A percentile compares a stretch with the other conserved stretches of the same genome.
These are phyloP conservation scores for Blastobotrys robertii DNA, from an alignment of 805 yeast species.

Conservation along the genomic window DNA sequence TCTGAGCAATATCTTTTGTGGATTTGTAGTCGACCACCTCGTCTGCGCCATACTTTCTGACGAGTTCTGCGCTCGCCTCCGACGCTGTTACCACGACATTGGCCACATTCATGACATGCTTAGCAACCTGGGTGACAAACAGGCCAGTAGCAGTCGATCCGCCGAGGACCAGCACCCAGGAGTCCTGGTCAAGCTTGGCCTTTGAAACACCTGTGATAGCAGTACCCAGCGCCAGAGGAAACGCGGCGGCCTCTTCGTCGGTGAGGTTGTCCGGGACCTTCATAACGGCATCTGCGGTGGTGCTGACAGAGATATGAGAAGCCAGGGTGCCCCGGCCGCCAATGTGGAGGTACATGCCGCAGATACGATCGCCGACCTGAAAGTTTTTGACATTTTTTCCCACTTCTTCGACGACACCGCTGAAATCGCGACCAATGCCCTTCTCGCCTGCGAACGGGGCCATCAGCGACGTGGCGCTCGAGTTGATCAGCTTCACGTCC, in stretches of 20 bases:
- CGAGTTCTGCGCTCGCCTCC: slow-evolving; percentile 34
- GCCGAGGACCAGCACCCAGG: slow-evolving; percentile 56
- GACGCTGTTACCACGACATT: slow-evolving; percentile 52
- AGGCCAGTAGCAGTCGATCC: slow-evolving; percentile 66
- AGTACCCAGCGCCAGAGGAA: slow-evolving; percentile 56
- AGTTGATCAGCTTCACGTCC: slow-evolving; percentile 51
- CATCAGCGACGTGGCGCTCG: slow-evolving; percentile 30
- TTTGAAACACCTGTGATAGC: slow-evolving; percentile 37
- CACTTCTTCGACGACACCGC: slow-evolving; percentile 48
- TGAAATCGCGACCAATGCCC: slow-evolving; percentile 64
- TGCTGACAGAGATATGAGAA: slow-evolving; percentile 46
- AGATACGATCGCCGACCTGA: slow-evolving; percentile 52
- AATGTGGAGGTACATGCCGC: slow-evolving; percentile 48
- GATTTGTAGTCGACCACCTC: slow-evolving; percentile 48
- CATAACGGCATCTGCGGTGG: slow-evolving; percentile 39
- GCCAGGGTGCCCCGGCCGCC: slow-evolving; percentile 48
- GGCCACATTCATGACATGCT: slow-evolving; percentile 35
- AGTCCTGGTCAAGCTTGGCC: slow-evolving; percentile 32
- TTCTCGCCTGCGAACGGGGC: slow-evolving; percentile 38
- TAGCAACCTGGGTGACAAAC: slow-evolving; percentile 47
- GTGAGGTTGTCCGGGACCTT: slow-evolving; percentile 40
- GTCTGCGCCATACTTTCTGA: slow-evolving; percentile 47
- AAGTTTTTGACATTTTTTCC: slow-evolving; percentile 38
- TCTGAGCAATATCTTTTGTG: slow-evolving; percentile 5
- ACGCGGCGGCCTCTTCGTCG: slow-evolving; percentile 51